A percentile compares a stretch with the other conserved stretches of the same genome.
Conservation (phyloP, 371 early-diverging fungal species). For the Rhizomucor miehei region DNA sequence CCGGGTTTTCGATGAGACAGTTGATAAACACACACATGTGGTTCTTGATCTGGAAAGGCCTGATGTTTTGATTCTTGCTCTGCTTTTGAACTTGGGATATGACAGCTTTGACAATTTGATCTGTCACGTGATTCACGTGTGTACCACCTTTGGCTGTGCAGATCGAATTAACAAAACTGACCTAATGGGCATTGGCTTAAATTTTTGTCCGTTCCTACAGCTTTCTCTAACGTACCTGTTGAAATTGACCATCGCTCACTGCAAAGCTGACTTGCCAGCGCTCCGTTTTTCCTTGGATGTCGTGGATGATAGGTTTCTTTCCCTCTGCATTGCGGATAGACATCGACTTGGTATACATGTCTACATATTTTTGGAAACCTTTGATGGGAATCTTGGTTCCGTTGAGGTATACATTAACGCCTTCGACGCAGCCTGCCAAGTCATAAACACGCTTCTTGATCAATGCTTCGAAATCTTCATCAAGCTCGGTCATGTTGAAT, state of each 20-base stretch:
- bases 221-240: constrained; percentile 60
- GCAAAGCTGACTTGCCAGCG: constrained; percentile 99
- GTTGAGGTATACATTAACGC: constrained; percentile 93
- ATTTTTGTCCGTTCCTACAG: background rate
- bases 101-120: constrained; percentile 85
- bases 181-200: constrained; percentile 24
- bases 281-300: constrained; percentile 43
- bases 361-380: constrained; percentile 91
- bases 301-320: constrained; percentile 33
- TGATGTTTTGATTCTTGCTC: constrained; percentile 74
- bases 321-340: constrained; percentile 37
- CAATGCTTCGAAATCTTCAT: constrained; percentile 88
- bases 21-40: constrained; percentile 98
- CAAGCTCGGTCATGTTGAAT: constrained; percentile 89
- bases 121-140: constrained; percentile 90
- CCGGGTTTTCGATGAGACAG: constrained; percentile 96
- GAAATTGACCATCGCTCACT: constrained; percentile 95
- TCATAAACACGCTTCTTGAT: constrained; percentile 98
- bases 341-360: constrained; percentile 70
- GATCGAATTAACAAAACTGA: constrained; percentile 98
- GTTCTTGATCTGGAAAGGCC: constrained; percentile 88
- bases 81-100: constrained; percentile 80
- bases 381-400: constrained; percentile 82
- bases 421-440: constrained; percentile 90
- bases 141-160: constrained; percentile 98